A percentile compares a stretch with the other conserved stretches of the same genome.
phyloP scores from a whole-genome alignment of 2,329 filamentous ascomycete genomes.

The Fusarium burgessii region DNA sequence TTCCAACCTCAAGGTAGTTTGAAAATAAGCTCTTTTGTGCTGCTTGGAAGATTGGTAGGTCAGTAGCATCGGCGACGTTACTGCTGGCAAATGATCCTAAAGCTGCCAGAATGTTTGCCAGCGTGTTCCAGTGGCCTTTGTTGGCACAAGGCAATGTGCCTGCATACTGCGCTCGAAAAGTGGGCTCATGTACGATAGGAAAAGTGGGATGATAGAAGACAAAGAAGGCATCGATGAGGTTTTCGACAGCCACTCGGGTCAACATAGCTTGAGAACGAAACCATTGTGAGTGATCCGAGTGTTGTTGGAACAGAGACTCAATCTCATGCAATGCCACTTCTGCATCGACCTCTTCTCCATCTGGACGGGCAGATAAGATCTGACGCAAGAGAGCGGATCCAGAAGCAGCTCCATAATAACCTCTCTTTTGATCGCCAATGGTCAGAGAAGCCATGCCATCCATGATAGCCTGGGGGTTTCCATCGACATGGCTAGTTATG shows the following conservation, averaged over 20 bases:
- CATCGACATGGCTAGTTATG: slow-evolving; percentile 22
- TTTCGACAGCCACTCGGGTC: slow-evolving; percentile 25
- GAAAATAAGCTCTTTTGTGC: slow-evolving; percentile 27
- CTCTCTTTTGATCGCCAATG: slow-evolving; percentile 30
- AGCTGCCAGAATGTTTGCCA: slow-evolving; percentile 17
- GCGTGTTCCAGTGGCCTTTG: slow-evolving; percentile 21
- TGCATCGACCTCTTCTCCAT: slow-evolving; percentile 26
- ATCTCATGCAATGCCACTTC: slow-evolving; percentile 29
- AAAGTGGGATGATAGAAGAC: slow-evolving; percentile 24
- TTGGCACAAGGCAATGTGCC: slow-evolving; percentile 23
- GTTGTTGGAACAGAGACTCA: slow-evolving; percentile 29
- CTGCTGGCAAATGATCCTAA: slow-evolving; percentile 28
- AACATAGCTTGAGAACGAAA: slow-evolving; percentile 34
- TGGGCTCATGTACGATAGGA: slow-evolving; percentile 33
- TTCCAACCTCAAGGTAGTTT: slow-evolving; percentile 30
- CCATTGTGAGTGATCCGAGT: slow-evolving; percentile 31
- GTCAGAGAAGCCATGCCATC: slow-evolving; percentile 33
- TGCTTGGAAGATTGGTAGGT: slow-evolving; percentile 22
- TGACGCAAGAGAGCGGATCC: slow-evolving; percentile 30
- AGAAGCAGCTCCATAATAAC: slow-evolving; percentile 30
- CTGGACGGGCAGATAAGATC: slow-evolving; percentile 28
- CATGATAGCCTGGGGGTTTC: slow-evolving; percentile 30
- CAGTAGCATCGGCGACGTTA: slow-evolving; percentile 4
- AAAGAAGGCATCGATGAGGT: slow-evolving; percentile 30
- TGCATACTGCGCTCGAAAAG: slow-evolving; percentile 27